Evolutionary conservation across 495 filamentous ascomycete genomes (phyloP).

Genomic region (Achaetomiella virescens): DNA sequence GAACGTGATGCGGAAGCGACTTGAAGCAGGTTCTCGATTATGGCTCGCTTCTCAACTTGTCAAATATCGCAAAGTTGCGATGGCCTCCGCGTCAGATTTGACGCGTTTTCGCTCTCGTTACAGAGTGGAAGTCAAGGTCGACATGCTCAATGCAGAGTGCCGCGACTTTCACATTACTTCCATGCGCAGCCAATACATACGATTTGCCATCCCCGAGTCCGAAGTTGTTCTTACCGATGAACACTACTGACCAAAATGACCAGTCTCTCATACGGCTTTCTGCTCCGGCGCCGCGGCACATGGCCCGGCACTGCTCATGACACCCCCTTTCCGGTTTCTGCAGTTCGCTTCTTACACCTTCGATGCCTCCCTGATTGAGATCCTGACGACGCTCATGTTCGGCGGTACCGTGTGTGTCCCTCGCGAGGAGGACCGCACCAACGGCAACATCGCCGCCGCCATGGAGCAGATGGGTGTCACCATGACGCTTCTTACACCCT

Average conservation of each 20-base stretch:
- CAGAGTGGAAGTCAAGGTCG: too few relatives aligned
- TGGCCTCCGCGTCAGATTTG: too few relatives aligned
- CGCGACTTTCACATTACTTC: too few relatives aligned
- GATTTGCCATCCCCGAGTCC: too few relatives aligned
- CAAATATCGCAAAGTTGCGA: too few relatives aligned
- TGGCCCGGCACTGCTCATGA: conserved; percentile 15
- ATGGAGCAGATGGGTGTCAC: conserved; percentile 20
- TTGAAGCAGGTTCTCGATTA: too few relatives aligned
- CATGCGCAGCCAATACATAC: too few relatives aligned
- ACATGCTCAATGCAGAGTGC: too few relatives aligned
- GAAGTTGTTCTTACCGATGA: too few relatives aligned
- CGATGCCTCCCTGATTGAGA: conserved; percentile 50
- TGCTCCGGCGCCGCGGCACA: conserved; percentile 29
- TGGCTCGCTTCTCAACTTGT: too few relatives aligned
- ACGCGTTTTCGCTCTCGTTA: too few relatives aligned
- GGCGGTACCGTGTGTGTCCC: conserved; percentile 35
- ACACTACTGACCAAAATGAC: conserved; percentile 1
- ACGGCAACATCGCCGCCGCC: conserved; percentile 27
- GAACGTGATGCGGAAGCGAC: too few relatives aligned
- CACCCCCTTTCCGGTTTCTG: conserved; percentile 36
- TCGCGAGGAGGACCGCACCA: conserved; percentile 21
- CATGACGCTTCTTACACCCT: conserved; percentile 24
- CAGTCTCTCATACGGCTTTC: conserved; percentile 24
- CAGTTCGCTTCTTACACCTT: conserved; percentile 60
- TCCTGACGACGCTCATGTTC: conserved; percentile 46